A percentile compares a stretch with the other conserved stretches of the same genome.
These are phyloP conservation scores for Colletotrichum salicis DNA, from an alignment of 2,329 filamentous ascomycete genomes.

Conservation along the genomic window DNA sequence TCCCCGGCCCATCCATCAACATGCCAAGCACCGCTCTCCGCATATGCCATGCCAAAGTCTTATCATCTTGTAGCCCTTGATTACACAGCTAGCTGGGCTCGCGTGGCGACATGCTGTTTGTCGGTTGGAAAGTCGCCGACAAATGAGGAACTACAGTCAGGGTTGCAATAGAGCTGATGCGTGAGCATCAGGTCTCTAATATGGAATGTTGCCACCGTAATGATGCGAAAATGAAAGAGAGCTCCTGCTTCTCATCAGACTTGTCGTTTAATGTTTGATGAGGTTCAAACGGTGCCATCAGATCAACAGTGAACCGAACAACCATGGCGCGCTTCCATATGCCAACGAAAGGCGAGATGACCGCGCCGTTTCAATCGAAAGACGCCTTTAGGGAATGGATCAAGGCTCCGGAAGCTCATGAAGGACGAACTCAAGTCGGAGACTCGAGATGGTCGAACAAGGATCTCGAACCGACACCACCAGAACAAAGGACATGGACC, in stretches of 20 bases:
- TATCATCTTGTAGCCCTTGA: conserved; percentile 14
- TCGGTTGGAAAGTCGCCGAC: conserved; percentile 37
- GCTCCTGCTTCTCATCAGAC: too few relatives aligned
- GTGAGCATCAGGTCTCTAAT: neutral
- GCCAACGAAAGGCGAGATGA: conserved; percentile 27
- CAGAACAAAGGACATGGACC: conserved; percentile 43
- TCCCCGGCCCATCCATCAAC: conserved; percentile 7
- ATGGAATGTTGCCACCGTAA: too few relatives aligned
- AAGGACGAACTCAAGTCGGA: conserved; percentile 38
- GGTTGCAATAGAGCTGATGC: neutral
- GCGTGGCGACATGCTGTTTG: conserved; percentile 22
- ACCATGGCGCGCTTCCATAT: conserved; percentile 28
- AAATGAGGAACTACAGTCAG: neutral
- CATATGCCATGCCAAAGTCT: conserved; percentile 10
- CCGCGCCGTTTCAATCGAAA: conserved; percentile 40
- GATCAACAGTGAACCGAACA: neutral
- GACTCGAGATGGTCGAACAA: conserved; percentile 44
- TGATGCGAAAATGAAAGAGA: too few relatives aligned
- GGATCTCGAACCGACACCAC: conserved; percentile 44
- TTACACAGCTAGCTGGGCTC: neutral
- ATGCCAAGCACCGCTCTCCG: conserved; percentile 19
- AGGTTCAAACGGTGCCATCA: neutral
- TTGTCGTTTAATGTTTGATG: neutral
- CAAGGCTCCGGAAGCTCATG: conserved; percentile 35
- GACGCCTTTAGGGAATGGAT: conserved; percentile 40